Percentiles rank a stretch among this genome's conserved stretches.
These are phyloP conservation scores for Monosporascus ibericus DNA, from an alignment of 2,329 filamentous ascomycete species.

Conservation along the genomic window DNA sequence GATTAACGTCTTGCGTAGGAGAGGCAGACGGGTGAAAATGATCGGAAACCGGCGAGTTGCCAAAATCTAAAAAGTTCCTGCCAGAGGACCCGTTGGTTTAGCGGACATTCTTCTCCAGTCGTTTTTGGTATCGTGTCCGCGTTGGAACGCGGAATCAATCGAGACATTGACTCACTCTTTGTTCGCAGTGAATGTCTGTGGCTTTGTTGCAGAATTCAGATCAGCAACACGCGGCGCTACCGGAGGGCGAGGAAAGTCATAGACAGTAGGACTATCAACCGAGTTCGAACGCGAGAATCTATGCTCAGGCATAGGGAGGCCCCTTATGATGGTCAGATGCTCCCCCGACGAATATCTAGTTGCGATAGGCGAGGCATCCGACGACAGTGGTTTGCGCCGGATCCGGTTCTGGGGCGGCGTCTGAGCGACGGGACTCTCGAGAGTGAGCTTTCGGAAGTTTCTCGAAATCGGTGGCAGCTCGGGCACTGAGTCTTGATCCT, in stretches of 20 bases:
- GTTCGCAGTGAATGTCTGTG: constrained; percentile 11
- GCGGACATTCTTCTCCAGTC: not conserved
- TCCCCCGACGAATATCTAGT: constrained; percentile 41
- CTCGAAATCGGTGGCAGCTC: constrained; percentile 18
- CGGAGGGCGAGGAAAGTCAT: constrained; percentile 44
- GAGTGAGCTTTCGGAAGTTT: constrained; percentile 25
- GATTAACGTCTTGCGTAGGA: constrained; percentile 22
- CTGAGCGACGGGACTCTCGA: constrained; percentile 15
- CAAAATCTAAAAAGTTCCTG: constrained; percentile 18
- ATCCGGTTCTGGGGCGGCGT: constrained; percentile 30
- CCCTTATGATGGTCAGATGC: constrained; percentile 28
- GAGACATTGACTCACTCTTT: constrained; percentile 26
- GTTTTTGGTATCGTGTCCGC: not conserved
- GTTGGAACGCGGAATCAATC: constrained; percentile 21
- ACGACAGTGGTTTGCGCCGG: constrained; percentile 56
- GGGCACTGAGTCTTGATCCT: constrained; percentile 24
- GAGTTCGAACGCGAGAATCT: constrained; percentile 50
- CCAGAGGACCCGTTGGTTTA: constrained; percentile 6
- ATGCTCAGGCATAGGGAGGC: constrained; percentile 44
- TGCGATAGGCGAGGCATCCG: constrained; percentile 45
- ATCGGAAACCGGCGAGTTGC: constrained; percentile 13
- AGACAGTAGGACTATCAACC: constrained; percentile 56
- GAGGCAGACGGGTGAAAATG: constrained; percentile 15
- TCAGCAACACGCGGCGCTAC: constrained; percentile 14
- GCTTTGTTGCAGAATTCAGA: constrained; percentile 14